These are phyloP conservation scores for Candida gigantensis DNA, from an alignment of 1,139 yeast genomes.

Conservation along the genomic window DNA sequence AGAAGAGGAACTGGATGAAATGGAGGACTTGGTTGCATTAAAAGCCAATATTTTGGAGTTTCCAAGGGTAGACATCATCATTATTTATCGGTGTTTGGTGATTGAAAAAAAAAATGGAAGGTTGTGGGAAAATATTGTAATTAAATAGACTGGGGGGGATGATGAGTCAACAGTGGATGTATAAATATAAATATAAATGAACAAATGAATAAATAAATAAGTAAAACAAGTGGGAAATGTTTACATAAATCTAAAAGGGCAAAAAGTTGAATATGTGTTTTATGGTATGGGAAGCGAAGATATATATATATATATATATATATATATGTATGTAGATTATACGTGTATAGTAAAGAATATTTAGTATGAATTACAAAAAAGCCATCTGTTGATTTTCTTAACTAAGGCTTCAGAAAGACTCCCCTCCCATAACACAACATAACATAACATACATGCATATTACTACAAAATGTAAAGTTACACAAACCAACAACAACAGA, in stretches of 20 bases:
- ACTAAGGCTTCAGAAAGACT: too few species aligned
- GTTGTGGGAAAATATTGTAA: neutral
- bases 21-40: constrained; percentile 3
- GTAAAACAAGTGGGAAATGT: neutral
- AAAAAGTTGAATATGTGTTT: too few species aligned
- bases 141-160: too few species aligned
- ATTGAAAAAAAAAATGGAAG: constrained; percentile 1
- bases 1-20: constrained; percentile 22
- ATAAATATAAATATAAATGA: neutral
- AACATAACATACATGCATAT: neutral
- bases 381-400: constrained; percentile 2
- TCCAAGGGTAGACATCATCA: constrained; percentile 9
- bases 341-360: too few species aligned
- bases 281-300: neutral
- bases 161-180: neutral
- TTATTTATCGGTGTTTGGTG: neutral
- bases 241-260: too few species aligned
- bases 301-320: neutral
- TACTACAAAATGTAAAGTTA: neutral
- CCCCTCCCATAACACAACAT: too few species aligned
- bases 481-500: too few species aligned
- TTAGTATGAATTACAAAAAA: neutral
- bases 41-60: constrained; percentile 2
- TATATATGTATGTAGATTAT: too few species aligned
- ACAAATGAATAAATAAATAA: neutral